phyloP scores from a whole-genome alignment of 108 stramenopile genomes.

The Discostella stelligeroides region DNA sequence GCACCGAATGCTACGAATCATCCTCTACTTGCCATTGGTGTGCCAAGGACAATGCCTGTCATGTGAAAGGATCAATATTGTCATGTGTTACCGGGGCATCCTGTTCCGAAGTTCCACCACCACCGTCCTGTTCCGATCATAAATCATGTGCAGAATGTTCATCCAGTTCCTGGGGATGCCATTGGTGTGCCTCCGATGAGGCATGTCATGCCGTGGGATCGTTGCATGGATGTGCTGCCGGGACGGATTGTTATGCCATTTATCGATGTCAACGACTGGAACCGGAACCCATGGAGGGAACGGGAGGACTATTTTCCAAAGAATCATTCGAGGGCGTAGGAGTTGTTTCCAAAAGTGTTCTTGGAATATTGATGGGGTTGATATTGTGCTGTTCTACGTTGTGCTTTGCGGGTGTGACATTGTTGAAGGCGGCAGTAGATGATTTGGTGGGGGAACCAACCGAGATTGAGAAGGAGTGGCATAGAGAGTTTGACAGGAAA shows the following conservation, averaged over 20 bases:
- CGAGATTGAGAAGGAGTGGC: slow-evolving; percentile 39
- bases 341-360: slow-evolving; percentile 25
- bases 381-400: slow-evolving; percentile 59
- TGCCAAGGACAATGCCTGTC: slow-evolving; percentile 78
- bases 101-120: slow-evolving; percentile 40
- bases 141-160: slow-evolving; percentile 38
- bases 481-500: slow-evolving; percentile 13
- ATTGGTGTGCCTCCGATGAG: slow-evolving; percentile 54
- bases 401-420: slow-evolving; percentile 53
- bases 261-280: slow-evolving; percentile 76
- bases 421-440: slow-evolving; percentile 67
- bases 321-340: slow-evolving; percentile 53
- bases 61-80: slow-evolving; percentile 69
- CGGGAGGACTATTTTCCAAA: slow-evolving; percentile 37
- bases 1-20: slow-evolving; percentile 60
- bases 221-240: slow-evolving; percentile 75
- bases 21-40: slow-evolving; percentile 83
- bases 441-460: slow-evolving; percentile 49
- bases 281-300: slow-evolving; percentile 53
- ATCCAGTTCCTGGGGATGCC: slow-evolving; percentile 44
- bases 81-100: slow-evolving; percentile 77
- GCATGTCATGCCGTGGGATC: slow-evolving; percentile 85
- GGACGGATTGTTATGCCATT: slow-evolving; percentile 87
- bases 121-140: slow-evolving; percentile 31
- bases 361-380: slow-evolving; percentile 46